phyloP scores from a whole-genome alignment of 163 green algal genomes.

The Trebouxiophyceae sp. region DNA sequence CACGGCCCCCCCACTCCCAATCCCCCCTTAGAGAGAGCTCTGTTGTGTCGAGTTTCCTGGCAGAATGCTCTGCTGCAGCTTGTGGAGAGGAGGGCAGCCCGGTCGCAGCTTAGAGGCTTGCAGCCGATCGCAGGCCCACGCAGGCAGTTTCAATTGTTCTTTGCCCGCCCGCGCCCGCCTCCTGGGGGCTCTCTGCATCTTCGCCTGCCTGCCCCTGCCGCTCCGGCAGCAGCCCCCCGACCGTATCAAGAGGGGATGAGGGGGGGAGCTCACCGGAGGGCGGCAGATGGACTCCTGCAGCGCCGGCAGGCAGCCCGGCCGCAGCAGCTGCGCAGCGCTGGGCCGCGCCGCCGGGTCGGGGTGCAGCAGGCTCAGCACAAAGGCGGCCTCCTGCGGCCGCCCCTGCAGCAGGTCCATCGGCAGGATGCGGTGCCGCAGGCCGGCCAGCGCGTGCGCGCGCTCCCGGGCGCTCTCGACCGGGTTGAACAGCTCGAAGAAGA shows the following conservation, averaged over 20 bases:
- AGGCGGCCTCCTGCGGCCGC: constrained; percentile 37
- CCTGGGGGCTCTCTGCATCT: too few species aligned
- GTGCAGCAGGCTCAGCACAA: constrained; percentile 61
- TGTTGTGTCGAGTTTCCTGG: too few species aligned
- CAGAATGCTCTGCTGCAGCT: too few species aligned
- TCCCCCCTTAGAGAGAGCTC: too few species aligned
- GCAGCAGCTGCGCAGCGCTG: constrained; percentile 39
- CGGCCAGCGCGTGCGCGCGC: constrained; percentile 24
- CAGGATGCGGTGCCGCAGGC: constrained; percentile 48
- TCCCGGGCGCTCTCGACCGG: constrained; percentile 1
- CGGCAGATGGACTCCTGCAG: constrained; percentile 14
- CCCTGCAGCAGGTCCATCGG: constrained; percentile 35
- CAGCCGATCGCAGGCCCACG: too few species aligned
- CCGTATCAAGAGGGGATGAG: not conserved
- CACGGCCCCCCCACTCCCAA: too few species aligned
- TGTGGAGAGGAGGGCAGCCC: too few species aligned
- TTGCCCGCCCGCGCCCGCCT: too few species aligned
- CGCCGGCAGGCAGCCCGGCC: constrained; percentile 30
- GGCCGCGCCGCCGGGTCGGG: constrained; percentile 51
- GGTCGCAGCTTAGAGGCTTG: too few species aligned
- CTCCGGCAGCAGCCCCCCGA: too few species aligned
- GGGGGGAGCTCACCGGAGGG: not conserved
- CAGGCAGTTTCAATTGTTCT: too few species aligned
- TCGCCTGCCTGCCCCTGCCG: too few species aligned
- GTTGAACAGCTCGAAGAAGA: constrained; percentile 69